Conservation (phyloP, 768 basidiomycete species). For the Inosperma sp. region DNA sequence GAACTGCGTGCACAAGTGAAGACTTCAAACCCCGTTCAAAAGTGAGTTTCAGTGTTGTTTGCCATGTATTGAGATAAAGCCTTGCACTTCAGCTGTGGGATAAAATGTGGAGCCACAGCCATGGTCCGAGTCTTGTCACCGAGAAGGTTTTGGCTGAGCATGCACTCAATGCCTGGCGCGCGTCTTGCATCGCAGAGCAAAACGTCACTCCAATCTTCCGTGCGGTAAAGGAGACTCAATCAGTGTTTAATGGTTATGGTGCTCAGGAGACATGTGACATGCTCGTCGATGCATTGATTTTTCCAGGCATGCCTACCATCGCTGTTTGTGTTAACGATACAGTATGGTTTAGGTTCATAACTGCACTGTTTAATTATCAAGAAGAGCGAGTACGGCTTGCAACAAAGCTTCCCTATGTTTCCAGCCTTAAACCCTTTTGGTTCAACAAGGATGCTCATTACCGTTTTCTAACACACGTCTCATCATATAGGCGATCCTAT, state of each 20-base stretch:
- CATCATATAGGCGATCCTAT: neutral
- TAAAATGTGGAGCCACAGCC: constrained; percentile 1
- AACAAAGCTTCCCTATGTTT: neutral
- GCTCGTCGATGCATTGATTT: constrained; percentile 15
- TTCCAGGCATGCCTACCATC: constrained; percentile 12
- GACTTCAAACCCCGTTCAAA: constrained; percentile 1
- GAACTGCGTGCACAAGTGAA: neutral
- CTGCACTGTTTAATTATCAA: constrained; percentile 1
- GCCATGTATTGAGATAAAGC: neutral
- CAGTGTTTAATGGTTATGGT: constrained; percentile 22
- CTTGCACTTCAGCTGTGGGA: neutral
- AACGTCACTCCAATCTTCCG: constrained; percentile 1
- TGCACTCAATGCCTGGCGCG: neutral
- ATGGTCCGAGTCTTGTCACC: constrained; percentile 5
- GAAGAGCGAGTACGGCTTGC: neutral
- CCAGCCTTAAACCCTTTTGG: neutral
- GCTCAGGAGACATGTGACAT: constrained; percentile 21
- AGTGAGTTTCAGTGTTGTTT: neutral
- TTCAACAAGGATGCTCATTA: constrained; percentile 3
- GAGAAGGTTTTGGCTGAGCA: neutral
- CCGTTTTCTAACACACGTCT: neutral
- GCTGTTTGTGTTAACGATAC: constrained; percentile 3
- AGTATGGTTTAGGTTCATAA: constrained; percentile 1
- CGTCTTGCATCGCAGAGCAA: neutral
- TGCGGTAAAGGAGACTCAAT: constrained; percentile 13